phyloP scores from a whole-genome alignment of 441 rosid genomes.

The Pelargonium myrrhifolium region DNA sequence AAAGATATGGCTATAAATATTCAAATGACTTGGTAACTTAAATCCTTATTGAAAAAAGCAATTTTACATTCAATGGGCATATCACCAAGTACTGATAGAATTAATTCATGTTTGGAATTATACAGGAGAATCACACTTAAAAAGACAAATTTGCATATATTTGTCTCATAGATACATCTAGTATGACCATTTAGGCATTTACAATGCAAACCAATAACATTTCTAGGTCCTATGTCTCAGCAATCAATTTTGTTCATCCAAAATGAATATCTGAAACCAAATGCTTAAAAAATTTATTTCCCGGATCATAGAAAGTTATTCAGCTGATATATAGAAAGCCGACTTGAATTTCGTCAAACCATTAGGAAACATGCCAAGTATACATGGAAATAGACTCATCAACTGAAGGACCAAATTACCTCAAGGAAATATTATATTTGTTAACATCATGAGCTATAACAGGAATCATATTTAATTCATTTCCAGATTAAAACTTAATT shows the following conservation, averaged over 20 bases:
- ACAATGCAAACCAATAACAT: background rate
- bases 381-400: background rate
- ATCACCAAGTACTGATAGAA: background rate
- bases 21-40: slow-evolving; percentile 4
- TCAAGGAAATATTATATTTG: background rate
- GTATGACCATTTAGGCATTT: background rate
- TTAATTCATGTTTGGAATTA: background rate
- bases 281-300: too few relatives aligned
- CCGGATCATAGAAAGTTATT: too few relatives aligned
- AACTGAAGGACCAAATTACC: background rate
- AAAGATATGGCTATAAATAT: slow-evolving; percentile 6
- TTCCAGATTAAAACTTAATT: background rate
- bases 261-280: background rate
- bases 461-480: background rate
- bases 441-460: slow-evolving; percentile 1
- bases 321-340: too few relatives aligned
- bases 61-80: slow-evolving; percentile 1
- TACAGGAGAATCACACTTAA: background rate
- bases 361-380: background rate
- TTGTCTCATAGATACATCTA: background rate
- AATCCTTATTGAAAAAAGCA: background rate
- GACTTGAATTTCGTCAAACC: background rate
- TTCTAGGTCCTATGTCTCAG: background rate
- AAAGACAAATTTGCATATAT: background rate
- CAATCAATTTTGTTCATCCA: too few relatives aligned